Base-by-base conservation (phyloP, 1,284 basidiomycete species). In the Ganoderma sp. region DNA sequence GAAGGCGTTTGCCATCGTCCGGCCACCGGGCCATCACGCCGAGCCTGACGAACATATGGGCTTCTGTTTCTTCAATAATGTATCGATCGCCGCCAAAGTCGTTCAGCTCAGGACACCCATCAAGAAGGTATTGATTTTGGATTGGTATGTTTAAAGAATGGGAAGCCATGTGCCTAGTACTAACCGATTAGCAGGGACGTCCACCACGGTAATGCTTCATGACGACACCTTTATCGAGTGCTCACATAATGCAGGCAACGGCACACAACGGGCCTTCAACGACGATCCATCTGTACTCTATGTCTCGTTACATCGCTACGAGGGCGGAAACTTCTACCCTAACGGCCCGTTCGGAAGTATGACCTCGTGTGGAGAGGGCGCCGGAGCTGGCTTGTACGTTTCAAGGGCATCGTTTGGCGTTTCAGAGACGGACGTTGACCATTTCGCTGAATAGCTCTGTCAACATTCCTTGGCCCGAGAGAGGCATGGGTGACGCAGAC, bases 41-140 rank as follows among this genome's bases (percentile, higher is more conserved):
- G 98, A 99, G 79, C 98, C 98, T 1, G 92, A 97, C 72, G 93
- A 96, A 78, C 94, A 96, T 76, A 98, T 98, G 94, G 98, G 98
- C 0, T 99, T 99, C 80, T 99, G 98, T 81, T 97, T 99, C 83
- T 98, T 96, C 84, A 99, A 99, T 81, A 99, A 99, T 75, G 97
- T 98, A 25, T 93, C 97, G 1, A 93, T 99, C 7, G 97, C 97
- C 1, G 88, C 94, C 58, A 89, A 87, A 78, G 96, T 93, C 43
- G 87, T 90, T 39, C 94, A 92, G 75, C 84, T 90, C 69, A 76
- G 85, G 56, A 92, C 92, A 0, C 77, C 87, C 2, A 81, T 92
- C 64, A 93, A 90, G 77, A 94, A 88, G 75, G 90, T 99, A 17
- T 78, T 99, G 73, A 98, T 99, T 75, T 82, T 99, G 17, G 97